Percentiles rank a stretch among this genome's conserved stretches.
Evolutionary conservation across 2,329 filamentous ascomycete genomes (phyloP).

Genomic region (Penicillium sp.): DNA sequence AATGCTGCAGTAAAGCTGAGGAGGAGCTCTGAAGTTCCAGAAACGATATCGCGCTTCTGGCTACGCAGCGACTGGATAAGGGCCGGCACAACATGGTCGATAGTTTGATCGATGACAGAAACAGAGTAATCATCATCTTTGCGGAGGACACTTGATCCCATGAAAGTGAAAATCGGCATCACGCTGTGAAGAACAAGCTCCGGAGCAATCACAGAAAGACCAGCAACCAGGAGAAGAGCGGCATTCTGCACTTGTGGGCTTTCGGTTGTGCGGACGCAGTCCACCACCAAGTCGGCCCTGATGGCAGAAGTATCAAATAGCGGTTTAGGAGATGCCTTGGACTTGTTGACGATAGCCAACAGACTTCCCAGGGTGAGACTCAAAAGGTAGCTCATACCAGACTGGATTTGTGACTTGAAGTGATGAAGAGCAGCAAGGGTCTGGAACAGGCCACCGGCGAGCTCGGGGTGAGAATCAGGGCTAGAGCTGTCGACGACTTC

Average conservation of each 20-base stretch:
- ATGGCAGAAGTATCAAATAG: slow-evolving; percentile 76
- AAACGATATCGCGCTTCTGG: slow-evolving; percentile 72
- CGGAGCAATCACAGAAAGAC: slow-evolving; percentile 81
- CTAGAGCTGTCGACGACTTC: slow-evolving; percentile 82
- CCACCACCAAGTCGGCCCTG: slow-evolving; percentile 85
- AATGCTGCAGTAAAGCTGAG: slow-evolving; percentile 95
- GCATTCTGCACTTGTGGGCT: slow-evolving; percentile 93
- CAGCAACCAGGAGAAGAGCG: slow-evolving; percentile 83
- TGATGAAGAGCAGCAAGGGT: slow-evolving; percentile 84
- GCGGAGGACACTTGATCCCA: slow-evolving; percentile 85
- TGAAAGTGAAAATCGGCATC: slow-evolving; percentile 99
- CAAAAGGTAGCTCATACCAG: slow-evolving; percentile 87
- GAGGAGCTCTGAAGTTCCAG: slow-evolving; percentile 84
- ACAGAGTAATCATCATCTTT: slow-evolving; percentile 97
- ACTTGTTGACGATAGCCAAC: slow-evolving; percentile 77
- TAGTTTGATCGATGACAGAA: slow-evolving; percentile 90
- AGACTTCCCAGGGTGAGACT: slow-evolving; percentile 80
- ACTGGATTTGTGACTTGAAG: slow-evolving; percentile 75
- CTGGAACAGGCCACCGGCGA: slow-evolving; percentile 78
- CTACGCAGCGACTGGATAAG: slow-evolving; percentile 81
- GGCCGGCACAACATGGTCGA: slow-evolving; percentile 90
- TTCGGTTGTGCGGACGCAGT: slow-evolving; percentile 87
- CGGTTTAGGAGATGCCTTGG: slow-evolving; percentile 51
- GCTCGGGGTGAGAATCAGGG: slow-evolving; percentile 69
- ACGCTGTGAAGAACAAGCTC: slow-evolving; percentile 93